Base-by-base conservation (phyloP, 2,329 filamentous ascomycete species). In the Ceratocystis papillata region DNA sequence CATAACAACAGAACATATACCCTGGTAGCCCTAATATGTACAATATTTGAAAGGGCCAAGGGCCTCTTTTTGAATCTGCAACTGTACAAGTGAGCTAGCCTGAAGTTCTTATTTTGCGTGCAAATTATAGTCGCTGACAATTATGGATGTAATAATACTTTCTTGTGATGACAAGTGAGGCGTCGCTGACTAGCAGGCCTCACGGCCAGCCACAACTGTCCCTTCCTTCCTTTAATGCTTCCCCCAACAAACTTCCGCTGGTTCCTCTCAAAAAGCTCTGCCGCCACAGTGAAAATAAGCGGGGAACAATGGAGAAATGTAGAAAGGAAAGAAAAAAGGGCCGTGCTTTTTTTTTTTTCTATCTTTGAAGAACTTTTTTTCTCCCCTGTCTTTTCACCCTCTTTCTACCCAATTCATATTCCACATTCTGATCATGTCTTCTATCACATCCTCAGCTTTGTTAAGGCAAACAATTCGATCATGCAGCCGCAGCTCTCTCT, bases 381-480 rank as follows among this genome's bases (percentile, higher is more conserved):
- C 50, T 48, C 53, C 44, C 30, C 30, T 62, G 66, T 65, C 33
- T 37, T 12, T 62, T 63, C 46, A 15, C 33, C 45, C 25, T 64
- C n/a, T 37, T 44, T 50, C 60, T 62, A 33, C 50, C 17, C 50
- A 53, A 33, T 64, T 50, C 53, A 37, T 53, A 4, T 63, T 45
- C 28, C 48, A 55, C 65, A 41, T 50, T 50, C 59, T 65, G 30
- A 69, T 10, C 71, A 88, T 89, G 87, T 80, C 84, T 71, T 84
- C 79, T 73, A 76, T 86, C 74, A 81, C 87, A 76, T 85, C 88
- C 68, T 81, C 82, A 73, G 83, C 86, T 72, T 79, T 90, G 77
- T 63, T 67, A 65, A 87, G 89, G 79, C 88, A 91, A 81, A 88
- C 87, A 71, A 85, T 89, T 69, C 81, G 82, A 59, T 63, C 62